Base-by-base conservation (phyloP, 2,329 filamentous ascomycete species). In the Chaetomiaceae sp. region DNA sequence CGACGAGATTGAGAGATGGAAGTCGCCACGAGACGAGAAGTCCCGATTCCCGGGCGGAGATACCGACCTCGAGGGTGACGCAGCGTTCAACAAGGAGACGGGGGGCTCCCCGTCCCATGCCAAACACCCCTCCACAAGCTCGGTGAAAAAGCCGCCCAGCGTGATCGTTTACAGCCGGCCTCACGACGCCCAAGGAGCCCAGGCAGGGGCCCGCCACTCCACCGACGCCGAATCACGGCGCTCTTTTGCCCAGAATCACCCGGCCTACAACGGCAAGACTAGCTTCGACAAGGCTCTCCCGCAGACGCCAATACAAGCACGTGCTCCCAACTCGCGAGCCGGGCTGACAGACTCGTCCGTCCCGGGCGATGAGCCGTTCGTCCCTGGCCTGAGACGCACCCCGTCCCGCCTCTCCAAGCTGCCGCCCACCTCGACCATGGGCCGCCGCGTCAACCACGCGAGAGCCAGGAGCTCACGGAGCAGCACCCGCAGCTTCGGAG, bases 1-100 rank as follows among this genome's bases (percentile, higher is more conserved):
- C 58, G 80, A 83, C 53, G 82, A 85, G 63, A 85, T 85, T 52
- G 78, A 79, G 58, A 81, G 78, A 4, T 85, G 82, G 82, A 82
- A 79, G 60, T 66, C 68, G 4, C 55, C 59, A 0, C 46, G 56
- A 14, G 45, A 44, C 39, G 61, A 62, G 42, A 62, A 63, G 51
- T 44, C 45, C 14, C 45, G 35, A 1, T 53, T 54, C 23, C 54
- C 25, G 4, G 52, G 33, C 25, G 54, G 23, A 27, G 55, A 56
- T 9, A 58, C 58, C 20, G 58, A 57, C 25, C 34, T 51, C 12
- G 56, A 56, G 35, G 54, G 40, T n/a, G 57, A 52, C 12, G 55
- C 46, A 10, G 57, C 44, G 14, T 44, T 60, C 34, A 68, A 64
- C 57, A 69, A 68, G 55, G 61, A 62, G 23, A 49, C 54, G 13